Evolutionary conservation across 345 rosid genomes (phyloP), one percentile per base, ranked within the genome.

Genomic region (Corymbia maculata): DNA sequence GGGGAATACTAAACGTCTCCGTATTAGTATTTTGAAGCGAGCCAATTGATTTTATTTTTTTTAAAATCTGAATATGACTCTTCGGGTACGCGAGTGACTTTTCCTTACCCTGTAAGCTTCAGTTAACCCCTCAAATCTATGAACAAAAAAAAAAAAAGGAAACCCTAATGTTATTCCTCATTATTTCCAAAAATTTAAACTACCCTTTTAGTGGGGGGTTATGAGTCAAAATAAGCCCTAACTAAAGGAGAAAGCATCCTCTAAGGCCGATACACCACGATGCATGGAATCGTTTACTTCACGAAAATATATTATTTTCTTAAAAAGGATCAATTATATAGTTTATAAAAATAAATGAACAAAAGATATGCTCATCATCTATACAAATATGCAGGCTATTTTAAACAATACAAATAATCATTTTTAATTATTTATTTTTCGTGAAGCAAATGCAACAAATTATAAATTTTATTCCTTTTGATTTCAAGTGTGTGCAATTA

Each of bases 251-350:
- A 36, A 70, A 70, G 3, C 6, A 70, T 70, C 12, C 12, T 17
- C 2, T 9, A 42, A 4, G 1, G 7, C 0, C 0, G 1, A 70
- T 36, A 36, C 26, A 70, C 26, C 4, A 3, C 0, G 1, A 5
- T 7, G 0, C 21, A 32, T 7, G 21, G 3, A 13, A 2, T 0
- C 10, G 3, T 70, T 17, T 36, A 0, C 13, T n/a, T 64, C 1
- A 0, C 9, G 0, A 64, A 70, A 75, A 75, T 6, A 36, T 36
- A 36, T 36, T 26, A 59, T 59, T 59, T 59, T 4, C 26, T 1
- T 9, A 57, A 57, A 57, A 9, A 36, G 0, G 2, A 21, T 19
- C 1, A 5, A 2, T 36, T 75, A 2, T 21, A 19, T 6, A 0
- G 4, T 19, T 36, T 36, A 1, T 4, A 42, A 75, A 42, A 75